phyloP scores from a whole-genome alignment of 179 eudicot species.

The Vitellaria paradoxa region DNA sequence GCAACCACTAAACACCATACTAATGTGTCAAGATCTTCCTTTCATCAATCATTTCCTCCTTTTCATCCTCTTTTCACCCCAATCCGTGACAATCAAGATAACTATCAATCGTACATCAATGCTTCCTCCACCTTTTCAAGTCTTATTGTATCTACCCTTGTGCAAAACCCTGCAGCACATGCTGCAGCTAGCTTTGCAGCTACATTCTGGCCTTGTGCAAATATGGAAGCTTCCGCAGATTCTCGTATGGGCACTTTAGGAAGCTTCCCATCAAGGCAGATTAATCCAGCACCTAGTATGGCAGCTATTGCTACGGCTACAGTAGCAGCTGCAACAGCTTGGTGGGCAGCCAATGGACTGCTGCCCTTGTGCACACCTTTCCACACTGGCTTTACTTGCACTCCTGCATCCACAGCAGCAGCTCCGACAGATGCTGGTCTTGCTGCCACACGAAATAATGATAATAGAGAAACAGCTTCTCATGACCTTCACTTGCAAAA shows the following conservation, averaged over 20 bases:
- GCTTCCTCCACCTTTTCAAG: conserved; percentile 70
- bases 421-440: conserved; percentile 31
- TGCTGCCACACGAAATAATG: conserved; percentile 28
- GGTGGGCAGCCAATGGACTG: conserved; percentile 97
- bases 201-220: conserved; percentile 64
- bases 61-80: conserved; percentile 59
- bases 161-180: conserved; percentile 92
- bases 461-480: conserved; percentile 35
- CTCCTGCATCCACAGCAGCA: conserved; percentile 35
- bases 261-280: conserved; percentile 40
- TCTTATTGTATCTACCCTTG: conserved; percentile 70
- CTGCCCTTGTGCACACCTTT: conserved; percentile 62
- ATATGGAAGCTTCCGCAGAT: conserved; percentile 42
- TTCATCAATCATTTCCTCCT: conserved; percentile 41
- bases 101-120: conserved; percentile 52
- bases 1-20: conserved; percentile 46
- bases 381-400: conserved; percentile 46
- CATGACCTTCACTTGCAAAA: conserved; percentile 33
- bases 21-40: conserved; percentile 45
- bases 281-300: conserved; percentile 62
- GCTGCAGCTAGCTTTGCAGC: conserved; percentile 94
- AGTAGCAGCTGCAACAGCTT: conserved; percentile 95
- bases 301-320: conserved; percentile 89
- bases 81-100: conserved; percentile 45
- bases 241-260: conserved; percentile 30